Percentiles rank a stretch among this genome's conserved stretches.
phyloP scores from a whole-genome alignment of 1,284 basidiomycete species.

The Cutaneotrichosporon cutaneum region DNA sequence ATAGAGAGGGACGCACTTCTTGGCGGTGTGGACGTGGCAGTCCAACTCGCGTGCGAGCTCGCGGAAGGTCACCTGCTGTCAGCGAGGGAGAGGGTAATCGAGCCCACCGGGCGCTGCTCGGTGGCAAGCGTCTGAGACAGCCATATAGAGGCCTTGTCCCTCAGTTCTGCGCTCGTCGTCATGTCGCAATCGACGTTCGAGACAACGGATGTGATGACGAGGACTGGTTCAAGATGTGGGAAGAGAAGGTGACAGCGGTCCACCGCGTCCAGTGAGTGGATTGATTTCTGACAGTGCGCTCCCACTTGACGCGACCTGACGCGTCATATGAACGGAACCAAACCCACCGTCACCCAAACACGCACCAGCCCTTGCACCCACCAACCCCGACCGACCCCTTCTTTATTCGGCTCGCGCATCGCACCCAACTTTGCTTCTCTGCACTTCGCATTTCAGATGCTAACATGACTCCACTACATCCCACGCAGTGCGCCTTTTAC shows the following conservation, averaged over 20 bases:
- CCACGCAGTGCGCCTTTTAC: slow-evolving; percentile 15
- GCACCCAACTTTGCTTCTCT: no score
- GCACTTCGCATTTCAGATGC: slow-evolving; percentile 1
- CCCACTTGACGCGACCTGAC: not conserved
- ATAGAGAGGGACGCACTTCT: slow-evolving; percentile 36
- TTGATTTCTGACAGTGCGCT: not conserved
- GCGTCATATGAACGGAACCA: not conserved
- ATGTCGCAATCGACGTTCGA: not conserved
- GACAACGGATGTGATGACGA: not conserved
- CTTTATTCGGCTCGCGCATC: no score
- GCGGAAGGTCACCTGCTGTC: slow-evolving; percentile 40
- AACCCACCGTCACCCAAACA: not conserved
- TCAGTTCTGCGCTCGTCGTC: not conserved
- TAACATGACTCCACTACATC: not conserved
- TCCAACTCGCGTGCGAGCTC: slow-evolving; percentile 41
- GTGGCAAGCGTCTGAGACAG: slow-evolving; percentile 12
- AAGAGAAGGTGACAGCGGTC: not conserved
- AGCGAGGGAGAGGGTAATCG: not conserved
- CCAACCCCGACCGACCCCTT: no score
- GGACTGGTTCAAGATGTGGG: not conserved
- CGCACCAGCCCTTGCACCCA: no score
- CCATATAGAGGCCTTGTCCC: slow-evolving; percentile 3
- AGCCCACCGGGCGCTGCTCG: slow-evolving; percentile 15
- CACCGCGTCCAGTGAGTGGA: no score
- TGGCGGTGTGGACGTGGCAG: slow-evolving; percentile 44